Conservation (phyloP, 2,329 filamentous ascomycete genomes). For the Aspergillus uvarum region DNA sequence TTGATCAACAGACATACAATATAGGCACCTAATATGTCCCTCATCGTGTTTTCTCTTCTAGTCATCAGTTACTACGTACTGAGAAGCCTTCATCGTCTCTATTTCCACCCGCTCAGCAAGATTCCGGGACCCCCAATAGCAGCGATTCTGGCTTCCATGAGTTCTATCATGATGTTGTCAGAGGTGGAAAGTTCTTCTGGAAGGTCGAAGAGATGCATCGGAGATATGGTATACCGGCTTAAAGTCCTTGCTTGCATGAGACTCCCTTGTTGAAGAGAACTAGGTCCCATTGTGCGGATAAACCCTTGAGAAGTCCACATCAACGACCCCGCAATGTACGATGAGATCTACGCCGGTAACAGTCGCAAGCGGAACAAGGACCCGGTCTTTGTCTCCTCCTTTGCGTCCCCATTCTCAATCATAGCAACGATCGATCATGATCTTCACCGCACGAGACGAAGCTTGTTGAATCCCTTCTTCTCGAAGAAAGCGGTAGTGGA, state of each 20-base stretch:
- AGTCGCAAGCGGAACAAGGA: conserved; percentile 24
- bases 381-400: conserved; percentile 13
- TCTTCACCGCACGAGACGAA: conserved; percentile 28
- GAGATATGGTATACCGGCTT: conserved; percentile 29
- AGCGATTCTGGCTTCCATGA: conserved; percentile 31
- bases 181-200: conserved; percentile 30
- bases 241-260: no score
- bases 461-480: neutral
- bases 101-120: conserved; percentile 30
- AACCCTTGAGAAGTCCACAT: conserved; percentile 38
- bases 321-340: conserved; percentile 31
- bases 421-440: conserved; percentile 40
- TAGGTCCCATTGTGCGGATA: conserved; percentile 29
- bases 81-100: no score
- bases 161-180: conserved; percentile 33
- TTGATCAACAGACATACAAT: no score
- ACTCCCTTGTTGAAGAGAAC: no score
- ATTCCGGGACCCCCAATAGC: conserved; percentile 36
- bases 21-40: no score
- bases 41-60: no score
- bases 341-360: conserved; percentile 29
- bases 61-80: no score
- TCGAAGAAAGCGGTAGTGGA: neutral
- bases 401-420: conserved; percentile 16
- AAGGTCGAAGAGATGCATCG: conserved; percentile 32